These are phyloP conservation scores for Botrytis cinerea DNA, from an alignment of 2,329 filamentous ascomycete species.

Conservation along the genomic window DNA sequence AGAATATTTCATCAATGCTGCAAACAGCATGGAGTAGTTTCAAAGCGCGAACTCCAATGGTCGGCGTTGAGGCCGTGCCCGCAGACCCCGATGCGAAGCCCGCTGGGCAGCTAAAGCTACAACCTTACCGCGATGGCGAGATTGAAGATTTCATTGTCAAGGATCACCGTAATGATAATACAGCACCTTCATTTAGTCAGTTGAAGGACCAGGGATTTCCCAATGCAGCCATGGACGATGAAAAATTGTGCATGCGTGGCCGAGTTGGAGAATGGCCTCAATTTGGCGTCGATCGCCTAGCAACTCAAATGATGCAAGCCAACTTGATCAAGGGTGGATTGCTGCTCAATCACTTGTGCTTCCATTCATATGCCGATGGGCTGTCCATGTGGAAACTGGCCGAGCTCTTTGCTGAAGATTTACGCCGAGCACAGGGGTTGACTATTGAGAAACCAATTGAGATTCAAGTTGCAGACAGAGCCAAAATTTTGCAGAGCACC, in stretches of 20 bases:
- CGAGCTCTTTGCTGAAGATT: slow-evolving; percentile 17
- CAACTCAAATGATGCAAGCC: slow-evolving; percentile 20
- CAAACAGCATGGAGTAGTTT: slow-evolving; percentile 17
- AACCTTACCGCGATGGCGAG: slow-evolving; percentile 17
- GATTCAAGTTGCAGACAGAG: slow-evolving; percentile 6
- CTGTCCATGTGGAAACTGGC: slow-evolving; percentile 8
- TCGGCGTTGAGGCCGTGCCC: slow-evolving; percentile 16
- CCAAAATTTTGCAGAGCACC: slow-evolving; percentile 7
- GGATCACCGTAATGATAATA: slow-evolving; percentile 12
- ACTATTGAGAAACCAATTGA: slow-evolving; percentile 14
- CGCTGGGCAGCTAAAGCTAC: slow-evolving; percentile 13
- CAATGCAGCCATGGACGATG: slow-evolving; percentile 17
- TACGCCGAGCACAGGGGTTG: slow-evolving; percentile 17
- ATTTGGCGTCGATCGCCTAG: slow-evolving; percentile 15
- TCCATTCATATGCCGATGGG: slow-evolving; percentile 13
- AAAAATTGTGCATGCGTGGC: slow-evolving; percentile 15
- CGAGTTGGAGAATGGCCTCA: slow-evolving; percentile 16
- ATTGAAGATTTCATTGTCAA: slow-evolving; percentile 16
- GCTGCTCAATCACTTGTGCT: slow-evolving; percentile 11
- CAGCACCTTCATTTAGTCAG: slow-evolving; percentile 4
- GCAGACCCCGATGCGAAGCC: slow-evolving; percentile 17
- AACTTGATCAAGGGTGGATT: slow-evolving; percentile 19
- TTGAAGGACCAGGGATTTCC: slow-evolving; percentile 14
- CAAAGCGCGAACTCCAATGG: slow-evolving; percentile 15
- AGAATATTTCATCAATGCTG: slow-evolving; percentile 18